Evolutionary conservation across 129 eudicot genomes (phyloP).

Genomic region (Flaveria sonorensis): DNA sequence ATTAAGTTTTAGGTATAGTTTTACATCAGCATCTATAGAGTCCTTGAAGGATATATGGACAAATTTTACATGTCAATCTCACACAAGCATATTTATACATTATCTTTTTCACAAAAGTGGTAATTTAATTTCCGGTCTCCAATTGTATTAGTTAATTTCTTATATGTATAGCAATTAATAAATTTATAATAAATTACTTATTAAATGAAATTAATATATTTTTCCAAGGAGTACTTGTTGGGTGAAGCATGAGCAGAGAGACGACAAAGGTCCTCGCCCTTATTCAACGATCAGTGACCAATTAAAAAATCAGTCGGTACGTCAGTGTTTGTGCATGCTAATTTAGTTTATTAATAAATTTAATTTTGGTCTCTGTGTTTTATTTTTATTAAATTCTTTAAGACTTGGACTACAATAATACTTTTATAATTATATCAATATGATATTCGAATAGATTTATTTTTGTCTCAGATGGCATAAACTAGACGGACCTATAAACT

Average conservation of each 20-base stretch:
- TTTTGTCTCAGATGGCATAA: too few species aligned
- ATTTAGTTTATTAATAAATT: background rate
- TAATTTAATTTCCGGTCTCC: too few species aligned
- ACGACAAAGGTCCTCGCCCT: constrained; percentile 12
- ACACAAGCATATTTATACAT: too few species aligned
- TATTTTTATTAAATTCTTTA: background rate
- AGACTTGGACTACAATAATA: background rate
- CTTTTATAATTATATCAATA: too few species aligned
- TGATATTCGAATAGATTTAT: too few species aligned
- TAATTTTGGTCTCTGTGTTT: background rate
- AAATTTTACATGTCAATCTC: too few species aligned
- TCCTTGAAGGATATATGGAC: too few species aligned
- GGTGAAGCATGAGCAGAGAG: background rate
- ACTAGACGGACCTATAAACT: too few species aligned
- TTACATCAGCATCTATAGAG: too few species aligned
- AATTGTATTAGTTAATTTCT: background rate
- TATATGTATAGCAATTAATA: background rate
- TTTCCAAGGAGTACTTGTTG: background rate
- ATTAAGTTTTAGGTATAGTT: too few species aligned
- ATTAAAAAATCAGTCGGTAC: background rate
- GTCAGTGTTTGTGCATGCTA: background rate
- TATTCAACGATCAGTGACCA: constrained; percentile 10
- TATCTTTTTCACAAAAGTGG: too few species aligned
- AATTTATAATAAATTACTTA: background rate
- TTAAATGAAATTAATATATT: background rate